Conservation (phyloP, 2,329 filamentous ascomycete species). For the Epichloe festucae region DNA sequence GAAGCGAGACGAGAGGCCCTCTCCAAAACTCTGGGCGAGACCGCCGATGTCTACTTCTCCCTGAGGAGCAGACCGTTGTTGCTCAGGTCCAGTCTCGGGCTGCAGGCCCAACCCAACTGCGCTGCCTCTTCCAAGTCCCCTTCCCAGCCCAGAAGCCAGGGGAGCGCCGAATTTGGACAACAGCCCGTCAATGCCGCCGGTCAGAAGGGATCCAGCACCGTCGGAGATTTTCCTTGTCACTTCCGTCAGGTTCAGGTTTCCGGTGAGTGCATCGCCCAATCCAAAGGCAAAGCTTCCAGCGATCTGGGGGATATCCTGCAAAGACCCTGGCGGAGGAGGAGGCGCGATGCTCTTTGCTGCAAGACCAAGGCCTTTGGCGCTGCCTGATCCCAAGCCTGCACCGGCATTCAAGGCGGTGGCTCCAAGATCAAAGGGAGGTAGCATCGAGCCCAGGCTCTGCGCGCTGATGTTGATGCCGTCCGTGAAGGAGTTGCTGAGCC, state of each 20-base stretch:
- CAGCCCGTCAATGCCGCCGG: background rate
- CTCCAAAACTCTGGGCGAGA: conserved; percentile 14
- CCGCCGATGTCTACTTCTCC: conserved; percentile 7
- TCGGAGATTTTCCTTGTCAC: conserved; percentile 1
- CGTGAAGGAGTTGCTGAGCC: conserved; percentile 1
- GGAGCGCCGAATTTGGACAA: conserved; percentile 7
- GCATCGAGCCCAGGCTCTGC: conserved; percentile 2
- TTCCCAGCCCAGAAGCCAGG: conserved; percentile 16
- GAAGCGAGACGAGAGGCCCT: conserved; percentile 18
- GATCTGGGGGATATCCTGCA: conserved; percentile 7
- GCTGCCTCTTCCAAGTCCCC: conserved; percentile 14
- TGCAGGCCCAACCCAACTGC: conserved; percentile 18
- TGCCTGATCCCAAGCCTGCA: conserved; percentile 9
- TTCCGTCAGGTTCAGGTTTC: conserved; percentile 8
- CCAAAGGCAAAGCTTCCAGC: conserved; percentile 13
- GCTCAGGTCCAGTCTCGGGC: conserved; percentile 11
- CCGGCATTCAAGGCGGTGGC: conserved; percentile 8
- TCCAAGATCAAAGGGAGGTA: conserved; percentile 6
- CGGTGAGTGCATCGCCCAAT: conserved; percentile 10
- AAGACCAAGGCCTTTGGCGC: conserved; percentile 9
- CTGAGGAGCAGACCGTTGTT: background rate
- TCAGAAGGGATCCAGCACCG: background rate
- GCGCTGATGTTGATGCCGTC: conserved; percentile 5
- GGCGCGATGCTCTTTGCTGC: conserved; percentile 5
- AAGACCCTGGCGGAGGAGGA: conserved; percentile 3